A percentile compares a stretch with the other conserved stretches of the same genome.
Conservation (phyloP, 257 asterid genomes). For the Solanum appendiculatum region DNA sequence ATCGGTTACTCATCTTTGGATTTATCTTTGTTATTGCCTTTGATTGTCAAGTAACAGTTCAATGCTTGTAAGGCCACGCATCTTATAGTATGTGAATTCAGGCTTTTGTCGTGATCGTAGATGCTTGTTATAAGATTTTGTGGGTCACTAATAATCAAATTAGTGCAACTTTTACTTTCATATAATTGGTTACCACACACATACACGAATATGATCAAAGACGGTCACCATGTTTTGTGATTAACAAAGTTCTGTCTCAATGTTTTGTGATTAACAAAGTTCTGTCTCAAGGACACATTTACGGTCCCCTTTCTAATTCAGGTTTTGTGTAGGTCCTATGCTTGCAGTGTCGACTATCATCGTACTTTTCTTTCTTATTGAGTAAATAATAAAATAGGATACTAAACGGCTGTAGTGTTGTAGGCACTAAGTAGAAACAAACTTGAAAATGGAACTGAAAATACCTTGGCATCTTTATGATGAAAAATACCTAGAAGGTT, state of each 20-base stretch:
- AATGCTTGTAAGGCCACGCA: not conserved
- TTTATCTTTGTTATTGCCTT: not conserved
- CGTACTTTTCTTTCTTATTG: not conserved
- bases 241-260: not conserved
- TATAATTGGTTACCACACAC: not conserved
- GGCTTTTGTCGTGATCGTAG: not conserved
- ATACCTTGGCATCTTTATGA: not conserved
- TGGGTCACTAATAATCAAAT: not conserved
- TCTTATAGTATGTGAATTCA: not conserved
- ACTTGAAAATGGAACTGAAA: not conserved
- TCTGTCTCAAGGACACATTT: not conserved
- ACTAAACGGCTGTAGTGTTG: not conserved
- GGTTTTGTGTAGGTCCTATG: not conserved
- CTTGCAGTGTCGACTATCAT: not conserved
- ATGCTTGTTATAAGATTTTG: not conserved
- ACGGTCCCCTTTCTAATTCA: not conserved
- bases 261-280: not conserved
- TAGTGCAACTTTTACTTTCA: not conserved
- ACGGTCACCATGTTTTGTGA: not conserved
- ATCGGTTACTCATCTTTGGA: not conserved
- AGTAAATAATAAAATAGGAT: not conserved
- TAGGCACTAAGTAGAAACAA: not conserved
- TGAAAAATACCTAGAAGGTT: not conserved
- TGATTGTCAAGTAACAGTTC: not conserved
- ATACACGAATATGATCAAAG: not conserved